These are phyloP conservation scores for Ustilago crameri DNA, from an alignment of 1,284 basidiomycete genomes.

Conservation along the genomic window DNA sequence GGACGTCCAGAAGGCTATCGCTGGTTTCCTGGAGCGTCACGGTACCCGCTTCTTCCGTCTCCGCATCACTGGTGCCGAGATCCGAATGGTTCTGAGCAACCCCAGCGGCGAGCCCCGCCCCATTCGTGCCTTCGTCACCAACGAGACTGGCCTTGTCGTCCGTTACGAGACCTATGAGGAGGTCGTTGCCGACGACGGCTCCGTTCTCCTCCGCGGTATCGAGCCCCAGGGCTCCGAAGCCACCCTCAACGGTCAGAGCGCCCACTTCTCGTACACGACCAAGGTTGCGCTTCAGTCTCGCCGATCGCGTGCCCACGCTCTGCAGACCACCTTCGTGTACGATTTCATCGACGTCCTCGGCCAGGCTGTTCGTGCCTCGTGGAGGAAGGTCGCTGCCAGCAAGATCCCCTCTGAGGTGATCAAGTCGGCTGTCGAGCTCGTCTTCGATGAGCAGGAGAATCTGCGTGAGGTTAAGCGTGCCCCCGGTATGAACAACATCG, in stretches of 20 bases:
- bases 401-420: conserved; percentile 55
- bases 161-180: conserved; percentile 99
- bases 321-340: conserved; percentile 96
- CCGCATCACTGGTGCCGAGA: conserved; percentile 97
- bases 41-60: conserved; percentile 97
- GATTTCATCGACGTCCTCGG: conserved; percentile 99
- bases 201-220: conserved; percentile 85
- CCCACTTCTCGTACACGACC: conserved; percentile 80
- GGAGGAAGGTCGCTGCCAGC: conserved; percentile 77
- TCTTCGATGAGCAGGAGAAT: conserved; percentile 85
- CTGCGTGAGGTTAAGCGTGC: conserved; percentile 88
- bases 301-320: conserved; percentile 98
- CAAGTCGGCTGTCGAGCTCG: conserved; percentile 73
- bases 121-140: conserved; percentile 97
- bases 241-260: conserved; percentile 56
- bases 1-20: conserved; percentile 92
- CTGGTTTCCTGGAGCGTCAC: conserved; percentile 92
- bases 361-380: conserved; percentile 92
- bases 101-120: conserved; percentile 85
- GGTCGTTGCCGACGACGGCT: conserved; percentile 93
- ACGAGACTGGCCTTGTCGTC: conserved; percentile 97
- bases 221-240: conserved; percentile 47
- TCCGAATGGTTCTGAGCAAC: conserved; percentile 93
- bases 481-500: conserved; percentile 91
- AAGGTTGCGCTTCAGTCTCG: conserved; percentile 99